phyloP scores from a whole-genome alignment of 768 basidiomycete species.

The Mycena belliarum region DNA sequence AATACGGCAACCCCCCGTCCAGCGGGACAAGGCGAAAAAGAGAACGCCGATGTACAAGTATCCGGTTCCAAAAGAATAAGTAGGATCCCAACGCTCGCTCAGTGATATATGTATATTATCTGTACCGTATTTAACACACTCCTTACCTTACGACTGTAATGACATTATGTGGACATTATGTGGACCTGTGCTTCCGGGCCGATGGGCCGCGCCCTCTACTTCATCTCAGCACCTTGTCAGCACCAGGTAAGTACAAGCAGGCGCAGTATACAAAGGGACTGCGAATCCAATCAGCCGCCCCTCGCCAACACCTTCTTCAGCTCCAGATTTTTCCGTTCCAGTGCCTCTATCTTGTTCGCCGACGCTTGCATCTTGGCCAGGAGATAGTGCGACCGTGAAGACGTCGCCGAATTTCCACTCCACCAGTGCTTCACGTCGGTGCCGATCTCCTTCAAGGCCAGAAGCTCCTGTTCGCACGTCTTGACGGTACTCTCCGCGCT shows the following conservation, averaged over 20 bases:
- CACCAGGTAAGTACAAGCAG: no score
- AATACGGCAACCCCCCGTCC: slow-evolving; percentile 10
- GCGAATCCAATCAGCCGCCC: slow-evolving; percentile 32
- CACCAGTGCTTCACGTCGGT: slow-evolving; percentile 46
- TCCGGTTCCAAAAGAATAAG: slow-evolving; percentile 2
- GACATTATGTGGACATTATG: slow-evolving; percentile 6
- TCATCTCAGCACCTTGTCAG: no score
- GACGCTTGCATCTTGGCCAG: slow-evolving; percentile 74
- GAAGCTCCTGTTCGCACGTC: slow-evolving; percentile 76
- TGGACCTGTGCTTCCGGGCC: no score
- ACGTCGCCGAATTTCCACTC: slow-evolving; percentile 48
- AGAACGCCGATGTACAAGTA: slow-evolving; percentile 19
- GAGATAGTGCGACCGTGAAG: slow-evolving; percentile 64
- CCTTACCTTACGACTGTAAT: slow-evolving; percentile 14
- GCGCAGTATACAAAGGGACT: no score
- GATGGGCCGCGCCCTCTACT: no score
- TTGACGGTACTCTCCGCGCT: slow-evolving; percentile 64
- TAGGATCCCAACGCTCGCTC: slow-evolving; percentile 21
- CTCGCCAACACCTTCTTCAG: slow-evolving; percentile 61
- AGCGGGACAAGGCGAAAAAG: slow-evolving; percentile 16
- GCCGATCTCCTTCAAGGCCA: slow-evolving; percentile 65
- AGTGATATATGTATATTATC: slow-evolving; percentile 7
- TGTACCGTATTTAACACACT: slow-evolving; percentile 17
- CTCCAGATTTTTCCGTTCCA: slow-evolving; percentile 72
- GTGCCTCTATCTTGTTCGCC: slow-evolving; percentile 61